Evolutionary conservation across 257 asterid species (phyloP).

Genomic region (Anisodus tanguticus): DNA sequence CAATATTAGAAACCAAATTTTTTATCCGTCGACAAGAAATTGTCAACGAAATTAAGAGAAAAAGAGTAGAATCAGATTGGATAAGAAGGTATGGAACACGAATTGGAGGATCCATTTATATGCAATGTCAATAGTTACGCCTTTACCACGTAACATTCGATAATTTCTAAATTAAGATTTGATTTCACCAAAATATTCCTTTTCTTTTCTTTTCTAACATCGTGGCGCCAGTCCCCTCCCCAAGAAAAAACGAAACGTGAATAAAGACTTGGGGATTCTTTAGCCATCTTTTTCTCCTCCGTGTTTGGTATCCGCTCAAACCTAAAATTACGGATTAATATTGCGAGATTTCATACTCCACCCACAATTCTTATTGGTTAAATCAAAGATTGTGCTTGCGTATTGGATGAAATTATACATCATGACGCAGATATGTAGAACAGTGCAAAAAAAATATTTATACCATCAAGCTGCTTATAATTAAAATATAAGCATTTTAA

Average conservation of each 20-base stretch:
- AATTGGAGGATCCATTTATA: background rate
- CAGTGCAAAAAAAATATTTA: too few relatives aligned
- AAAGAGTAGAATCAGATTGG: background rate
- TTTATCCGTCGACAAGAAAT: background rate
- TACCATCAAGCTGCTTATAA: background rate
- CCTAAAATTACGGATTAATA: background rate
- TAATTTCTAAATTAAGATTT: background rate
- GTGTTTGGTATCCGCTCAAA: background rate
- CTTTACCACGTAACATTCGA: background rate
- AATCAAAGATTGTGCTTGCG: too few relatives aligned
- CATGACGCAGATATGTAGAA: too few relatives aligned
- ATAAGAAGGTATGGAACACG: background rate
- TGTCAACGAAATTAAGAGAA: background rate
- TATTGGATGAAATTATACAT: too few relatives aligned
- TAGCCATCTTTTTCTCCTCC: background rate
- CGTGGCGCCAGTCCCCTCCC: too few relatives aligned
- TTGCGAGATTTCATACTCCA: background rate
- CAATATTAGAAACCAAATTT: background rate
- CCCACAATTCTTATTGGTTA: background rate
- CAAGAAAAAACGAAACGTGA: background rate
- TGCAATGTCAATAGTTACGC: background rate
- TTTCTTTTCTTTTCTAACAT: background rate
- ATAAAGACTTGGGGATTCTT: background rate
- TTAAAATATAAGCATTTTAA: background rate
- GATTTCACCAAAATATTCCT: slow-evolving; percentile 1